Evolutionary conservation across 108 stramenopile genomes (phyloP).

Genomic region (Cyclotella sp.): DNA sequence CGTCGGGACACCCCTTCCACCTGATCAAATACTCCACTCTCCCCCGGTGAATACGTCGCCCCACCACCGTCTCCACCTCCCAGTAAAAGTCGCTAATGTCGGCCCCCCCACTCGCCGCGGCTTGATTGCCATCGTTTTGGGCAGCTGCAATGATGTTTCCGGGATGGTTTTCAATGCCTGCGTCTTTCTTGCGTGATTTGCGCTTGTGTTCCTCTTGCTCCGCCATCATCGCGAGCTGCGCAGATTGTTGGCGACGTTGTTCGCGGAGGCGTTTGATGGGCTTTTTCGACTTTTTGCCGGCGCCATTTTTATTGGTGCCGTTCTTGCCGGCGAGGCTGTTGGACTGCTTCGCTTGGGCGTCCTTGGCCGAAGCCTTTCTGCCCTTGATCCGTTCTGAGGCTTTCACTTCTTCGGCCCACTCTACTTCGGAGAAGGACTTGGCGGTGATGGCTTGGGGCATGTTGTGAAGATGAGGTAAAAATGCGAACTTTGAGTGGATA

Average conservation of each 20-base stretch:
- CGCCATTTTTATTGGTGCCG: not conserved
- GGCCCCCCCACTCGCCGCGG: not conserved
- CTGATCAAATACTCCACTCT: conserved; percentile 63
- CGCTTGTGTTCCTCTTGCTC: conserved; percentile 27
- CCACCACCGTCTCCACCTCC: conserved; percentile 50
- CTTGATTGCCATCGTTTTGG: not conserved
- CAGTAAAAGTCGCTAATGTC: conserved; percentile 42
- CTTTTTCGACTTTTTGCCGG: conserved; percentile 2
- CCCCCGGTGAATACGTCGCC: conserved; percentile 41
- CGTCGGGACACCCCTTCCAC: conserved; percentile 65
- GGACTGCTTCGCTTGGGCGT: not conserved
- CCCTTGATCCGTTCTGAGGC: not conserved
- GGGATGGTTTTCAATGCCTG: conserved; percentile 17
- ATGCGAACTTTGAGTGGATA: not conserved
- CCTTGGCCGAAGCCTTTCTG: not conserved
- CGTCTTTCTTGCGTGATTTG: conserved; percentile 10
- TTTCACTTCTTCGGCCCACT: conserved; percentile 6
- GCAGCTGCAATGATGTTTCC: conserved; percentile 27
- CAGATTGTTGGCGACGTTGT: conserved; percentile 25
- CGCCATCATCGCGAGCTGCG: not conserved
- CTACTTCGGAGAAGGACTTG: not conserved
- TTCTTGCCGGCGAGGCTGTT: not conserved
- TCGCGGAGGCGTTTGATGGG: conserved; percentile 45
- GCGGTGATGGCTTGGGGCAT: not conserved
- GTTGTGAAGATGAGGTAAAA: not conserved